phyloP scores from a whole-genome alignment of 805 yeast genomes.

The Nakazawaea ernobii region DNA sequence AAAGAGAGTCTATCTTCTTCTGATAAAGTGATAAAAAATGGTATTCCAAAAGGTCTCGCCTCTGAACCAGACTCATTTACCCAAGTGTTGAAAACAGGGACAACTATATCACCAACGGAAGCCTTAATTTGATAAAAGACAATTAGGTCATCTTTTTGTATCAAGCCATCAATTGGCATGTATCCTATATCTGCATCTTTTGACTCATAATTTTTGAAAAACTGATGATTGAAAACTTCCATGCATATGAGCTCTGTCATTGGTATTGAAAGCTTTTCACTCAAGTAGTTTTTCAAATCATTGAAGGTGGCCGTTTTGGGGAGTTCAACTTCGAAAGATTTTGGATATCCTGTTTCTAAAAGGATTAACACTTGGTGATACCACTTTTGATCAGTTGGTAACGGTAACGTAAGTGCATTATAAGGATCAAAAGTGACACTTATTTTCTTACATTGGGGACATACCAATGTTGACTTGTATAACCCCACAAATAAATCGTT shows the following conservation, averaged over 20 bases:
- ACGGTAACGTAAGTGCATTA: conserved; percentile 82
- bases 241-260: conserved; percentile 39
- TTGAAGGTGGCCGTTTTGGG: conserved; percentile 56
- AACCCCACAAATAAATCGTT: conserved; percentile 85
- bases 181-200: conserved; percentile 47
- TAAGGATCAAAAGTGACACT: conserved; percentile 93
- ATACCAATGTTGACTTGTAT: conserved; percentile 82
- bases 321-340: conserved; percentile 64
- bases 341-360: conserved; percentile 47
- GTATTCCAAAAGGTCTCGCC: conserved; percentile 61
- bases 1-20: conserved; percentile 49
- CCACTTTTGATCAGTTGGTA: conserved; percentile 78
- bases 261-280: conserved; percentile 35
- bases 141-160: conserved; percentile 55
- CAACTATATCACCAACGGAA: conserved; percentile 43
- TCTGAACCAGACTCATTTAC: conserved; percentile 30
- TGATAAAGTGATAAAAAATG: conserved; percentile 61
- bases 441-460: conserved; percentile 77
- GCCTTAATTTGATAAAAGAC: conserved; percentile 47
- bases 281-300: conserved; percentile 58
- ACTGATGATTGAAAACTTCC: conserved; percentile 61
- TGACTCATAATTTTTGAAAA: conserved; percentile 64
- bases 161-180: conserved; percentile 62
- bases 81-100: conserved; percentile 54
- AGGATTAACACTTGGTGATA: conserved; percentile 55